A percentile compares a stretch with the other conserved stretches of the same genome.
Evolutionary conservation across 108 stramenopile species (phyloP).

Genomic region (Pseudonitzschia pungens): DNA sequence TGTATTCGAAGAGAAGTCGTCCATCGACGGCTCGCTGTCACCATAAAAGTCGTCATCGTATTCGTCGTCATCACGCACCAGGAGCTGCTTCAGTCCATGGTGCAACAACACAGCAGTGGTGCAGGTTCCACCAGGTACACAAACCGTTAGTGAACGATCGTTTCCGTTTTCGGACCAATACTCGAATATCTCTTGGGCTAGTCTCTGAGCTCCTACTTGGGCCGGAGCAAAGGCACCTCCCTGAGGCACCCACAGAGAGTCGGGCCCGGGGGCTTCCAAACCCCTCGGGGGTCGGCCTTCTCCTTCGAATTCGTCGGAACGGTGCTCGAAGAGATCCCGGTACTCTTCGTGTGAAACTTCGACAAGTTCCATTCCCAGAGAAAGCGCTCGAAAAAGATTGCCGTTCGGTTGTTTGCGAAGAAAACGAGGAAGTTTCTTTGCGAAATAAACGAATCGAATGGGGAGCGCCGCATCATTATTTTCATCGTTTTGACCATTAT

Average conservation of each 20-base stretch:
- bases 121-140: conserved; percentile 83
- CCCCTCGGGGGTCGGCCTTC: conserved; percentile 43
- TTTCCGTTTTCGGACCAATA: conserved; percentile 65
- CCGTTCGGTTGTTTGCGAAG: conserved; percentile 80
- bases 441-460: conserved; percentile 85
- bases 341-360: conserved; percentile 72
- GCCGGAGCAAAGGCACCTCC: conserved; percentile 58
- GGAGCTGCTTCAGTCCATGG: conserved; percentile 45
- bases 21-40: not conserved
- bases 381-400: conserved; percentile 75
- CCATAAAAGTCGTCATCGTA: not conserved
- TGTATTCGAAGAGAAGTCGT: not conserved
- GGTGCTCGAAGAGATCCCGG: conserved; percentile 63
- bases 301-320: conserved; percentile 18
- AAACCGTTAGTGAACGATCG: conserved; percentile 63
- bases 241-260: conserved; percentile 79
- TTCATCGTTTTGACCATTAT: too few species aligned
- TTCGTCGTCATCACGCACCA: not conserved
- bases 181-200: conserved; percentile 32
- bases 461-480: conserved; percentile 7
- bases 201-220: conserved; percentile 32
- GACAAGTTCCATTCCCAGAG: conserved; percentile 83
- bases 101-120: conserved; percentile 73
- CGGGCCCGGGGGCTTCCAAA: conserved; percentile 57
- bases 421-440: conserved; percentile 86